Percentiles rank a stretch among this genome's conserved stretches.
phyloP scores from a whole-genome alignment of 768 basidiomycete species.

The Nevesoporus exiguus region DNA sequence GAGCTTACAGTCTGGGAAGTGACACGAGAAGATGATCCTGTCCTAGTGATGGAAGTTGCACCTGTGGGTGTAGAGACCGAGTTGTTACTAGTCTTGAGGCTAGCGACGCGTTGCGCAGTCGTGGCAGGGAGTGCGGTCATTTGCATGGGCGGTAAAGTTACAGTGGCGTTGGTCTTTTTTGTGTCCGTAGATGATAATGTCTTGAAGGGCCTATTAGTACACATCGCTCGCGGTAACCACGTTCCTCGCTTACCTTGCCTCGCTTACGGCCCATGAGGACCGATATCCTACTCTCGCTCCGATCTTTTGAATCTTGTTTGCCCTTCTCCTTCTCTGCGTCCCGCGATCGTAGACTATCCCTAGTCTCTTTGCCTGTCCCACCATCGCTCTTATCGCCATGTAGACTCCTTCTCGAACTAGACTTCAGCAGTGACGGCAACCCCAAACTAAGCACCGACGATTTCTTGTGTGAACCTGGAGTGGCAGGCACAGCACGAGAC shows the following conservation, averaged over 20 bases:
- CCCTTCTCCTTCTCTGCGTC: constrained; percentile 47
- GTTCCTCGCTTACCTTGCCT: constrained; percentile 69
- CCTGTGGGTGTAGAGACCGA: constrained; percentile 44
- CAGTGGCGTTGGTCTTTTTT: constrained; percentile 65
- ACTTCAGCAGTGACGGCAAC: constrained; percentile 80
- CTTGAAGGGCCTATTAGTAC: constrained; percentile 38
- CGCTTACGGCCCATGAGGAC: constrained; percentile 84
- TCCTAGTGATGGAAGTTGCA: constrained; percentile 38
- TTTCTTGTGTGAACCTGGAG: constrained; percentile 70
- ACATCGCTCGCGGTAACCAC: neutral
- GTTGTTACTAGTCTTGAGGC: constrained; percentile 56
- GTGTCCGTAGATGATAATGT: constrained; percentile 82
- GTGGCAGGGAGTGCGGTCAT: constrained; percentile 77
- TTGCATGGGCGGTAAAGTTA: constrained; percentile 86
- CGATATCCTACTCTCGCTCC: constrained; percentile 88
- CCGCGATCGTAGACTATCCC: constrained; percentile 46
- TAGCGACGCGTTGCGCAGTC: constrained; percentile 84
- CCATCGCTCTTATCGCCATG: constrained; percentile 52
- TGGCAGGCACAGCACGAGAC: constrained; percentile 49
- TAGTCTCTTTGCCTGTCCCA: constrained; percentile 45
- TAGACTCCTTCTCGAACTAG: constrained; percentile 77
- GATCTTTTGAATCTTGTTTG: constrained; percentile 78
- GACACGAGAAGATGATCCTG: constrained; percentile 53
- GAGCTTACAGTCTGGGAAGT: constrained; percentile 85
- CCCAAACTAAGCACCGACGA: constrained; percentile 80